Evolutionary conservation across 805 yeast species (phyloP).

Genomic region (Ogataea sp.): DNA sequence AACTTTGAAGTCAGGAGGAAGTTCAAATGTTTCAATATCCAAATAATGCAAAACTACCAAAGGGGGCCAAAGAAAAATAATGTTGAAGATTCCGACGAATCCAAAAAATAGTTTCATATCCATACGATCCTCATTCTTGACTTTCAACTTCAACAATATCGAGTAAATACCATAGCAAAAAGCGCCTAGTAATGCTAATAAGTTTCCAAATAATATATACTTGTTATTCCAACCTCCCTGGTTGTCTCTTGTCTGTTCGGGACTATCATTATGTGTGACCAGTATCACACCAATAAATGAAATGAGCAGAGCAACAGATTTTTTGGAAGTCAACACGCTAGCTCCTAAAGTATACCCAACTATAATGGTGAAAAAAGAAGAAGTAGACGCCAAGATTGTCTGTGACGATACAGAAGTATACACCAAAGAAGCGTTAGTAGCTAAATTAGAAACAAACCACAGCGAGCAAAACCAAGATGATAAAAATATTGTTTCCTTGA

Average conservation of each 20-base stretch:
- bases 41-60: slow-evolving; percentile 53
- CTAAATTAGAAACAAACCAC: slow-evolving; percentile 88
- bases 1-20: slow-evolving; percentile 51
- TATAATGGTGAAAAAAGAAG: slow-evolving; percentile 84
- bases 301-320: slow-evolving; percentile 60
- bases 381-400: slow-evolving; percentile 85
- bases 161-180: slow-evolving; percentile 89
- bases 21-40: slow-evolving; percentile 62
- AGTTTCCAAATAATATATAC: slow-evolving; percentile 53
- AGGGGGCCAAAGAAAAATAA: slow-evolving; percentile 76
- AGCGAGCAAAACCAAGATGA: slow-evolving; percentile 77
- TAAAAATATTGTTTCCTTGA: slow-evolving; percentile 60
- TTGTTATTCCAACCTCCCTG: slow-evolving; percentile 1
- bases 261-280: slow-evolving; percentile 60
- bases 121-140: slow-evolving; percentile 64
- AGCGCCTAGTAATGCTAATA: slow-evolving; percentile 78
- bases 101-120: slow-evolving; percentile 90
- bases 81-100: slow-evolving; percentile 82
- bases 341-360: slow-evolving; percentile 69
- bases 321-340: slow-evolving; percentile 58
- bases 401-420: slow-evolving; percentile 93
- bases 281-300: slow-evolving; percentile 74
- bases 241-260: slow-evolving; percentile 8
- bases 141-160: slow-evolving; percentile 66
- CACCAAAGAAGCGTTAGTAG: slow-evolving; percentile 78